Conservation (phyloP, 331 rosid species). For the Pyrus hybrid region DNA sequence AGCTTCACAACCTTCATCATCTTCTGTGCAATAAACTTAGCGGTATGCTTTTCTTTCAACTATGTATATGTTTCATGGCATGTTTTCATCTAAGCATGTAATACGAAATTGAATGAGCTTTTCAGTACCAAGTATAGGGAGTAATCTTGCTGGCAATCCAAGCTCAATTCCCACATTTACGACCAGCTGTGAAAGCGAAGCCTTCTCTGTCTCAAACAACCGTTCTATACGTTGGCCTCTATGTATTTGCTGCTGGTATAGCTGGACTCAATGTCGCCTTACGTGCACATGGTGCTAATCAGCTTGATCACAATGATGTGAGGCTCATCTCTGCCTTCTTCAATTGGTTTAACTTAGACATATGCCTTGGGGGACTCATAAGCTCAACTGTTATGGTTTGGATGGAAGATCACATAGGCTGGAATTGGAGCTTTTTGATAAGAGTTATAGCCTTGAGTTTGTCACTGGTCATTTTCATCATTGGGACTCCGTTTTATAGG, state of each 20-base stretch:
- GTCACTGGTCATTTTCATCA: slow-evolving; percentile 8
- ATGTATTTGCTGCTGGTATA: slow-evolving; percentile 17
- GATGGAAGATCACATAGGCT: slow-evolving; percentile 17
- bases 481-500: slow-evolving; percentile 9
- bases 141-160: slow-evolving; percentile 21
- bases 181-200: not conserved
- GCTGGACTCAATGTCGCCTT: slow-evolving; percentile 32
- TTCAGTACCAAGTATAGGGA: not conserved
- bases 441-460: slow-evolving; percentile 1
- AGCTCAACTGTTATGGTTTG: slow-evolving; percentile 8
- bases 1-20: slow-evolving; percentile 18
- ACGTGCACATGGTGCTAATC: slow-evolving; percentile 40
- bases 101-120: not conserved
- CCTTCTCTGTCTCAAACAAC: slow-evolving; percentile 5
- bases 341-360: slow-evolving; percentile 29
- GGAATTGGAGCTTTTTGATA: slow-evolving; percentile 14
- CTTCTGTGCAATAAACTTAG: slow-evolving; percentile 9
- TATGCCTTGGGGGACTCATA: slow-evolving; percentile 17
- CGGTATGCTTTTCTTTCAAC: not conserved
- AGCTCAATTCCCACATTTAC: slow-evolving; percentile 2
- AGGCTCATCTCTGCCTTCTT: slow-evolving; percentile 30
- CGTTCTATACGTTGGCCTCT: slow-evolving; percentile 21
- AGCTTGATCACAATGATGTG: slow-evolving; percentile 20
- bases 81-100: not conserved
- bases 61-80: too few species aligned